Evolutionary conservation across 2,329 filamentous ascomycete species (phyloP).

Genomic region (Calycina herbarum): DNA sequence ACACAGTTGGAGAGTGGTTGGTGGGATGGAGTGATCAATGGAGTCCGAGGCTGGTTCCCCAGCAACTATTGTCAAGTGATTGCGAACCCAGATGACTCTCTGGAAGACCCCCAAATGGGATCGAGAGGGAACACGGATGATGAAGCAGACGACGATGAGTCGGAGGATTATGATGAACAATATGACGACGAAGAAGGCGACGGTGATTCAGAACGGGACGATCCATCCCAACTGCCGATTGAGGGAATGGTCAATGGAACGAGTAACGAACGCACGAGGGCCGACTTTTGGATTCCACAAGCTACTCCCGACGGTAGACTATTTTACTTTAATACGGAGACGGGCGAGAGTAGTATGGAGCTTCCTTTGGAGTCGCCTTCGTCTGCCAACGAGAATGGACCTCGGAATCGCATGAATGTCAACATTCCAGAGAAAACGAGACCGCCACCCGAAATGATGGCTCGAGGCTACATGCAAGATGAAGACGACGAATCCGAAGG

Average conservation of each 20-base stretch:
- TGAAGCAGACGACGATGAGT: constrained; percentile 65
- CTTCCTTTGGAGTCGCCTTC: constrained; percentile 88
- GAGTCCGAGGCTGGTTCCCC: constrained; percentile 96
- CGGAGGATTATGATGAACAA: constrained; percentile 66
- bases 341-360: constrained; percentile 91
- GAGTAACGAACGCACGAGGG: constrained; percentile 70
- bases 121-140: constrained; percentile 49
- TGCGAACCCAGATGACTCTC: constrained; percentile 70
- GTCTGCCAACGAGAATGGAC: constrained; percentile 77
- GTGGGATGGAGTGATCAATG: constrained; percentile 99
- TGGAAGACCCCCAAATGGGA: constrained; percentile 58
- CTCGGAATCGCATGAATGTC: constrained; percentile 84
- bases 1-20: constrained; percentile 97
- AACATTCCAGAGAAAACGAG: constrained; percentile 86
- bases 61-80: constrained; percentile 97
- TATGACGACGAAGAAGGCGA: constrained; percentile 62
- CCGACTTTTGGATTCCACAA: constrained; percentile 98
- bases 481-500: constrained; percentile 87
- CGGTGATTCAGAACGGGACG: constrained; percentile 62
- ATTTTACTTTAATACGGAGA: constrained; percentile 98
- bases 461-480: constrained; percentile 75
- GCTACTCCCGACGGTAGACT: constrained; percentile 89
- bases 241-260: constrained; percentile 58
- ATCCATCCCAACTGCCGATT: constrained; percentile 58
- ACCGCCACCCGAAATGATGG: constrained; percentile 88